These are phyloP conservation scores for Ophiostoma sp. DNA, from an alignment of 2,329 filamentous ascomycete genomes.

Conservation along the genomic window DNA sequence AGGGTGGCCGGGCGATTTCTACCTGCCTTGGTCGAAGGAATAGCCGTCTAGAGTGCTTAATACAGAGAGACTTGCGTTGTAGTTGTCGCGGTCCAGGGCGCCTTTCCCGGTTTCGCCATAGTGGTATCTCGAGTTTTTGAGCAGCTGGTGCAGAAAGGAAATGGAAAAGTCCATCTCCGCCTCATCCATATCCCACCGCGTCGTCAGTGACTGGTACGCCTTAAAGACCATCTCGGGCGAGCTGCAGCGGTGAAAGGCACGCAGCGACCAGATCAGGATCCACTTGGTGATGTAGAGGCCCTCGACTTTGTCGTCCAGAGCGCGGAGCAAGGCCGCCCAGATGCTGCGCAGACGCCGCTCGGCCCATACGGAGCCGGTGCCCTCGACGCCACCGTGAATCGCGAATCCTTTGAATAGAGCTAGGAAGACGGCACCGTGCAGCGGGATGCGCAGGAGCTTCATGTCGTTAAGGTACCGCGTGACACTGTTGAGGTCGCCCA, in stretches of 20 bases:
- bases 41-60: not conserved
- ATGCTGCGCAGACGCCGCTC: constrained; percentile 60
- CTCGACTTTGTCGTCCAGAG: constrained; percentile 43
- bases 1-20: too few species aligned
- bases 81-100: not conserved
- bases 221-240: constrained; percentile 46
- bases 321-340: constrained; percentile 58
- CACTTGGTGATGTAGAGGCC: constrained; percentile 52
- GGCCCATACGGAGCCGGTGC: constrained; percentile 65
- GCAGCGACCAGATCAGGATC: constrained; percentile 56
- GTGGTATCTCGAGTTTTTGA: constrained; percentile 29
- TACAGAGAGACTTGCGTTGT: not conserved
- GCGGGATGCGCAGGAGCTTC: constrained; percentile 59
- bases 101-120: not conserved
- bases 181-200: constrained; percentile 43
- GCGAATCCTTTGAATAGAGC: constrained; percentile 78
- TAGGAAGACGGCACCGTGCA: constrained; percentile 73
- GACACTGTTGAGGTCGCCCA: constrained; percentile 68
- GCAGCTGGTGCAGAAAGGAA: constrained; percentile 40
- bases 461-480: constrained; percentile 74
- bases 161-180: constrained; percentile 44
- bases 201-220: constrained; percentile 48
- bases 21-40: not conserved
- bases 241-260: constrained; percentile 59
- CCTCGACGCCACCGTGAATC: constrained; percentile 57